Conservation (phyloP, 1,139 yeast genomes). For the Lodderomyces parapsilosis region DNA sequence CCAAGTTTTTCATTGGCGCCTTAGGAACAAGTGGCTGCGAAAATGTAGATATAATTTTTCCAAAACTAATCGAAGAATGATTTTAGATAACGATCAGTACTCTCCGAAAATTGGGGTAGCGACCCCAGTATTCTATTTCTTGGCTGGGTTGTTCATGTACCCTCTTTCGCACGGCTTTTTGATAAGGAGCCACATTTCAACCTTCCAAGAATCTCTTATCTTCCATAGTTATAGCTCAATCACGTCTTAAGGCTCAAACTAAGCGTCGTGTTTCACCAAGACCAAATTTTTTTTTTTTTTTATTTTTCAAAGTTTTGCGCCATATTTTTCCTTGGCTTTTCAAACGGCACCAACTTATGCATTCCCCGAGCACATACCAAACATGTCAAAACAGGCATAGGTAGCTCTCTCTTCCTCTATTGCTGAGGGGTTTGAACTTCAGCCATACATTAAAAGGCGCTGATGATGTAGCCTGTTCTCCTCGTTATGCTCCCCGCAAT, state of each 20-base stretch:
- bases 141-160: no score
- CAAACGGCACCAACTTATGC: not conserved
- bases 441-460: no score
- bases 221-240: not conserved
- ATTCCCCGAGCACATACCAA: not conserved
- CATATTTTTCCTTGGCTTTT: constrained; percentile 1
- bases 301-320: not conserved
- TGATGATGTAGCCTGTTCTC: no score
- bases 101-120: no score
- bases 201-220: not conserved
- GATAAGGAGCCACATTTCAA: no score
- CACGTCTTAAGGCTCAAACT: no score
- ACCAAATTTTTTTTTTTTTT: not conserved
- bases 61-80: not conserved
- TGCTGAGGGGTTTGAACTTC: no score
- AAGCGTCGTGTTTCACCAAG: not conserved
- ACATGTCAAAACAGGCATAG: no score
- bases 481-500: no score
- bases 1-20: not conserved
- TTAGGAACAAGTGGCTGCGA: not conserved
- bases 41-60: no score
- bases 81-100: not conserved
- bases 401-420: no score
- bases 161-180: not conserved
- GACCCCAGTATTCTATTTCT: no score